A percentile compares a stretch with the other conserved stretches of the same genome.
phyloP scores from a whole-genome alignment of 1,284 basidiomycete genomes.

The Moniliophthora roreri region DNA sequence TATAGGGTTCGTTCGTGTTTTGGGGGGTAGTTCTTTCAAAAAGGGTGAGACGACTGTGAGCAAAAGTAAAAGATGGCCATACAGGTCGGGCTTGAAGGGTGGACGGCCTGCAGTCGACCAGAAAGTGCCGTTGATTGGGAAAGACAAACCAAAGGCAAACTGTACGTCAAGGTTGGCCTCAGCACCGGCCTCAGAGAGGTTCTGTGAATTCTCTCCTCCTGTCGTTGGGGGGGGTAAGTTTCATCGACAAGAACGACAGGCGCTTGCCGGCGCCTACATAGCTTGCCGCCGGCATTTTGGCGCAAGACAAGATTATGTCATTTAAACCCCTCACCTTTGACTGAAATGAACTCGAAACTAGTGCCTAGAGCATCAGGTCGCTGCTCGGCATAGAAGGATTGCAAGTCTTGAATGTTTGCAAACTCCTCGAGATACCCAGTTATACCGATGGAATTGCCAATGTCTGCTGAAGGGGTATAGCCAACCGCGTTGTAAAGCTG shows the following conservation, averaged over 20 bases:
- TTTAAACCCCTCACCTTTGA: slow-evolving; percentile 44
- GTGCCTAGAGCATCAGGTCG: slow-evolving; percentile 44
- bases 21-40: too few relatives aligned
- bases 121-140: slow-evolving; percentile 48
- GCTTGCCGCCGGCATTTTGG: too few relatives aligned
- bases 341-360: slow-evolving; percentile 42
- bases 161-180: slow-evolving; percentile 77
- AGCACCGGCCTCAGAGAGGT: slow-evolving; percentile 45
- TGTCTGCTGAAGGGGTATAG: slow-evolving; percentile 24
- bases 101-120: slow-evolving; percentile 62
- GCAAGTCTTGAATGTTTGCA: slow-evolving; percentile 56
- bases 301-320: too few relatives aligned
- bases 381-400: slow-evolving; percentile 49
- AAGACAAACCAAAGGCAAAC: slow-evolving; percentile 63
- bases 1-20: slow-evolving; percentile 68
- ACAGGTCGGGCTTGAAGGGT: slow-evolving; percentile 54
- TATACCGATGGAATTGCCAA: slow-evolving; percentile 33
- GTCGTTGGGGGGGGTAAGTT: background rate
- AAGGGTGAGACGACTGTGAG: too few relatives aligned
- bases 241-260: too few relatives aligned
- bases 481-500: slow-evolving; percentile 33
- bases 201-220: slow-evolving; percentile 68
- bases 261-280: too few relatives aligned
- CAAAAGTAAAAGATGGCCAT: too few relatives aligned
- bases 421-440: slow-evolving; percentile 45